Base-by-base conservation (phyloP, 1,284 basidiomycete genomes). In the Ustanciosporium gigantosporum region DNA sequence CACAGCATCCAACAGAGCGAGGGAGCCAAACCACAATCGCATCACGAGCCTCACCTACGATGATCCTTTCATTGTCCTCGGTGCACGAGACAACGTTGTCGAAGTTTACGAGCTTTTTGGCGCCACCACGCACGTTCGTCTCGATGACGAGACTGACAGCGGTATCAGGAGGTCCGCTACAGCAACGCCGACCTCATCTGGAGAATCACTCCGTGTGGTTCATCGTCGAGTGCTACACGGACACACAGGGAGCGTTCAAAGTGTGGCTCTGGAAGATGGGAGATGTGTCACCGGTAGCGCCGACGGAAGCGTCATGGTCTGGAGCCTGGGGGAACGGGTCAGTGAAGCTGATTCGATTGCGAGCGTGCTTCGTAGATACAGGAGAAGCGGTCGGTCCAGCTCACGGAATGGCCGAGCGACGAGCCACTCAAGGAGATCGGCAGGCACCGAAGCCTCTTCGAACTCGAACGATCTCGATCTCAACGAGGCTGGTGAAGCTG, bases 221-320 rank as follows among this genome's bases (percentile, higher is more conserved):
- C 72, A 75, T 41, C 57, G 66, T 14, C 48, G 64, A 5, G 66
- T 68, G 3, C 46, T 78, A 3, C 68, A 77, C 35, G 77, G 77
- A 9, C 77, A 78, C 24, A 77, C 74, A 8, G 68, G 72, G 2
- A 46, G 71, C 25, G 72, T 78, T 0, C 49, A 48, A n/a, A 55
- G 59, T 31, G 70, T 78, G 4, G 65, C 73, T 9, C 39, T 78
- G n/a, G 42, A 68, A 20, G 49, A 67, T 24, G 65, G 67, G 1
- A 43, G 67, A 29, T 73, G 73, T 37, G 70, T 78, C 21, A 71
- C 66, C 23, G 74, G 72, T 0, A 65, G 72, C 8, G 60, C 61
- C 3, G 77, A 78, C 32, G 77, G 77, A 15, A 56, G 41, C 14
- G 66, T 78, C 36, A 77, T 75, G 55, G 70, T 78, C 0, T 78